A percentile compares a stretch with the other conserved stretches of the same genome.
These are phyloP conservation scores for Fusarium sp. DNA, from an alignment of 2,329 filamentous ascomycete genomes.

Conservation along the genomic window DNA sequence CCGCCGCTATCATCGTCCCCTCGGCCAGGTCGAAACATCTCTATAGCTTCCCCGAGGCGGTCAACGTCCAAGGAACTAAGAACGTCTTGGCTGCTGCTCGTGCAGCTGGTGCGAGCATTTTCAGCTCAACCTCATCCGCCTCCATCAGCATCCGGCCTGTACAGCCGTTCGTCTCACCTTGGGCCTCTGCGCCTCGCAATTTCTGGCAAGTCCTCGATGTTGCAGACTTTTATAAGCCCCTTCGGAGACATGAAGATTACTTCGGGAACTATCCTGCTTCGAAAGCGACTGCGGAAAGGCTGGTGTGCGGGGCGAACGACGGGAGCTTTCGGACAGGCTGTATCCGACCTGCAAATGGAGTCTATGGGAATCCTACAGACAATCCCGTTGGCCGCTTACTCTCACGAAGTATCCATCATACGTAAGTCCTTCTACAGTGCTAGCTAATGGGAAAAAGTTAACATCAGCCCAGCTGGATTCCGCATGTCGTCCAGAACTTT, in stretches of 20 bases:
- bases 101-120: not conserved
- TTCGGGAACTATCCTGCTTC: slow-evolving; percentile 2
- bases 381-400: not conserved
- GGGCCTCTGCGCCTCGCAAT: not conserved
- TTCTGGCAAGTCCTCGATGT: slow-evolving; percentile 5
- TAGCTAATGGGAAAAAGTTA: rapidly evolving
- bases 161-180: slow-evolving; percentile 2
- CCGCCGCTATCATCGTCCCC: slow-evolving; percentile 1
- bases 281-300: not conserved
- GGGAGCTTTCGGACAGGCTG: slow-evolving; percentile 10
- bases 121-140: slow-evolving; percentile 9
- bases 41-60: not conserved
- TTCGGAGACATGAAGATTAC: not conserved
- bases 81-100: slow-evolving; percentile 9
- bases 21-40: slow-evolving; percentile 9
- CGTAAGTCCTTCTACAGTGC: not conserved
- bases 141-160: slow-evolving; percentile 5
- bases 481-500: slow-evolving; percentile 8
- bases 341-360: slow-evolving; percentile 13
- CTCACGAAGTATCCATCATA: not conserved
- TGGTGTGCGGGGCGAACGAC: not conserved
- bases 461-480: not conserved
- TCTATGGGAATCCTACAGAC: slow-evolving; percentile 9
- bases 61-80: slow-evolving; percentile 15
- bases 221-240: not conserved